Evolutionary conservation across 371 early-diverging fungal genomes (phyloP), one percentile per base, ranked within the genome.

Genomic region (Amoeboaphelidium occidentale): DNA sequence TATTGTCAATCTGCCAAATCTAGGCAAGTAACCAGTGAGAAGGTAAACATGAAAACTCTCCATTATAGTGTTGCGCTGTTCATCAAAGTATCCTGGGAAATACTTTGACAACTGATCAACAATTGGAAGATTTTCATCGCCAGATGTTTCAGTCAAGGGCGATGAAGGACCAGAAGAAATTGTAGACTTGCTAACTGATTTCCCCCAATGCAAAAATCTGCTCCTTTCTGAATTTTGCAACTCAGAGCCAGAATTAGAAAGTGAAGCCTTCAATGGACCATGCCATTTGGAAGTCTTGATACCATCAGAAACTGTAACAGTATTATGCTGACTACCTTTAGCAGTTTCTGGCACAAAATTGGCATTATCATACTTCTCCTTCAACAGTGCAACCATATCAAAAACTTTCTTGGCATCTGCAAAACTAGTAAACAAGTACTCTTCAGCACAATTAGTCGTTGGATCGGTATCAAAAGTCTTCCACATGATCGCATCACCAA

Each of bases 1-100:
- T 21, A 82, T 62, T 49, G 76, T 79, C 0, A 81, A 47, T 25
- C 69, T 69, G 22, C 83, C 83, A 32, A 73, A 42, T 61, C 64
- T 25, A 64, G 81, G 46, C n/a, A n/a, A n/a, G n/a, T n/a, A n/a
- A n/a, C n/a, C n/a, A n/a, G n/a, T n/a, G n/a, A n/a, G n/a, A n/a
- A n/a, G n/a, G n/a, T n/a, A n/a, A n/a, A 68, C 53, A 21, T 3
- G 51, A 32, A 1, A 52, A 52, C 21, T 51, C 46, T 4, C 53
- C 49, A 42, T 52, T 55, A 22, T 55, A 58, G 21, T 49, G 39
- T 45, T 48, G 55, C 21, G 53, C 49, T 49, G 25, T 45, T 62
- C 63, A 23, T 58, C 58, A 20, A 62, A 26, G 26, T 57, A 66
- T 69, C 65, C 42, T 64, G 63, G 48, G 60, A 51, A 55, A 79